Evolutionary conservation across 2,329 filamentous ascomycete species (phyloP).

Genomic region (Phialemonium atrogriseum): DNA sequence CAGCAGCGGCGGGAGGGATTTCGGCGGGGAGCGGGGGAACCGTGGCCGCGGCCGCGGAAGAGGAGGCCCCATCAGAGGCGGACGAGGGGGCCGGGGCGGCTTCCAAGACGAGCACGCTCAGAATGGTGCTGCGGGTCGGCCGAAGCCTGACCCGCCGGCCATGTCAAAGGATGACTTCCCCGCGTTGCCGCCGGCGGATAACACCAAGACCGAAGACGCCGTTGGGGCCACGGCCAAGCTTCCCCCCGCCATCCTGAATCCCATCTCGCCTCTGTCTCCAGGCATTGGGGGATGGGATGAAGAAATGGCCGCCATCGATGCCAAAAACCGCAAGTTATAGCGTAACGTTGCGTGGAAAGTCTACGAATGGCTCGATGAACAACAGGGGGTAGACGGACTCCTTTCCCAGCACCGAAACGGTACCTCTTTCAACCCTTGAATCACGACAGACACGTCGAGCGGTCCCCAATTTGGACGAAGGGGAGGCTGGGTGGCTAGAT

Average conservation of each 20-base stretch:
- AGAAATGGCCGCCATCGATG: slow-evolving; percentile 46
- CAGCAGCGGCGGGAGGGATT: slow-evolving; percentile 15
- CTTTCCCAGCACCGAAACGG: no score
- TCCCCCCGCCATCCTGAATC: neutral
- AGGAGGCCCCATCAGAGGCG: slow-evolving; percentile 13
- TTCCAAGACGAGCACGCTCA: slow-evolving; percentile 8
- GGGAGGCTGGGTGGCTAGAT: no score
- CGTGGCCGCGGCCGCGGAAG: slow-evolving; percentile 13
- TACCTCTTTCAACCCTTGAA: no score
- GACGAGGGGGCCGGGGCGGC: slow-evolving; percentile 8
- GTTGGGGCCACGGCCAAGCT: slow-evolving; percentile 11
- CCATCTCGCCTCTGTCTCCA: slow-evolving; percentile 25
- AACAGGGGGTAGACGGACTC: no score
- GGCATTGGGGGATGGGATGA: slow-evolving; percentile 46
- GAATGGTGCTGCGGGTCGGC: slow-evolving; percentile 8
- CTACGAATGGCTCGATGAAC: no score
- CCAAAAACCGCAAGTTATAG: slow-evolving; percentile 10
- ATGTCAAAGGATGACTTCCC: slow-evolving; percentile 31
- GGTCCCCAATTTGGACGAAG: no score
- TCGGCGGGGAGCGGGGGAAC: slow-evolving; percentile 14
- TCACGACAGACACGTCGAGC: no score
- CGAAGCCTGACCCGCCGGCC: slow-evolving; percentile 19
- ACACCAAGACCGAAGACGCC: slow-evolving; percentile 16
- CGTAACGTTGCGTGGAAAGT: neutral
- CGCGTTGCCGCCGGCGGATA: slow-evolving; percentile 22